Evolutionary conservation across 1,284 basidiomycete genomes (phyloP).

Genomic region (Schizopora paradoxa): DNA sequence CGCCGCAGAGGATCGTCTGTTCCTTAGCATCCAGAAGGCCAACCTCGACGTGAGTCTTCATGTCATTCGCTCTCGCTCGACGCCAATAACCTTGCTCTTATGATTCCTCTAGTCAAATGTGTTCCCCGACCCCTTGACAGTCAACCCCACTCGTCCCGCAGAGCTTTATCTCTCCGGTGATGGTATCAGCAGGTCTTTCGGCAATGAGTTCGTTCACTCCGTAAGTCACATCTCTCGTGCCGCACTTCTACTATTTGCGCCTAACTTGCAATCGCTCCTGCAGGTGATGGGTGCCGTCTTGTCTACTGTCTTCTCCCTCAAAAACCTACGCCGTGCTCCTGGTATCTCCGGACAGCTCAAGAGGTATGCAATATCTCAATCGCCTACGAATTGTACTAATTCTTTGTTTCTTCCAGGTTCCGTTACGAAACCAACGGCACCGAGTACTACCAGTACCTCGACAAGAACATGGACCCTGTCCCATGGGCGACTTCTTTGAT

Average conservation of each 20-base stretch:
- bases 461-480: constrained; percentile 34
- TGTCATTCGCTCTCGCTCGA: neutral
- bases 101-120: constrained; percentile 30
- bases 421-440: constrained; percentile 28
- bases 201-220: constrained; percentile 33
- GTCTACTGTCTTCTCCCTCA: constrained; percentile 43
- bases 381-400: constrained; percentile 20
- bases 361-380: constrained; percentile 27
- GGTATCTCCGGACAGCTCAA: constrained; percentile 48
- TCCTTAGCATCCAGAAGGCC: constrained; percentile 55
- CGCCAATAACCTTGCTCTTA: constrained; percentile 2
- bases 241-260: neutral
- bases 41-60: constrained; percentile 45
- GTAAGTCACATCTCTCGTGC: neutral
- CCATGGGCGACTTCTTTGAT: constrained; percentile 52
- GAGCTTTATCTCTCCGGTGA: constrained; percentile 51
- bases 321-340: constrained; percentile 47
- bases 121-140: constrained; percentile 43
- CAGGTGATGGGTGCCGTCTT: constrained; percentile 43
- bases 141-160: constrained; percentile 43
- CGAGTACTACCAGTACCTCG: constrained; percentile 42
- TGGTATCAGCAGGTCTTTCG: constrained; percentile 50
- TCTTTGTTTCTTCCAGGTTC: constrained; percentile 24
- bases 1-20: constrained; percentile 45
- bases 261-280: constrained; percentile 1